Evolutionary conservation across 2,329 filamentous ascomycete genomes (phyloP), one percentile per base, ranked within the genome.

Genomic region (Botrytis medusae): DNA sequence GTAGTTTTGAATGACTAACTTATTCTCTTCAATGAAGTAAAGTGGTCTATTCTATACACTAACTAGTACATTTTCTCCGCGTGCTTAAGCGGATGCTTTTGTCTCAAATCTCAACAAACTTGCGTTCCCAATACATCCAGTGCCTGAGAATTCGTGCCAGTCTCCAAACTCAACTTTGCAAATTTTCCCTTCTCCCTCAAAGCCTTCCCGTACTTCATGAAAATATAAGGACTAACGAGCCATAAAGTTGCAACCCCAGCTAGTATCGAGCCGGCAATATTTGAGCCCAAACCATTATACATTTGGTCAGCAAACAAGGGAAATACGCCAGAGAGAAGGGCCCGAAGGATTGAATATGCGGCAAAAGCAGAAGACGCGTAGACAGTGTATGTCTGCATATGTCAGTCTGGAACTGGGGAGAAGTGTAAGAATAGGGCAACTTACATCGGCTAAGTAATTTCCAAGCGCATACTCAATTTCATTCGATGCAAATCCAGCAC

Each of bases 401-500:
- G 6, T 65, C 12, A 63, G 25, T 40, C 12, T 40, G 34, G 7
- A n/a, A 16, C 10, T 9, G 25, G 29, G 10, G 1, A 42, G 29
- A 71, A 37, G n/a, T 7, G 12, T 22, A 40, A 44, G 8, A 51
- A 16, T 40, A 44, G 29, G 12, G 10, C 4, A n/a, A 54, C 60
- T 29, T 64, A 65, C 69, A 75, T 86, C 85, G 0, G 84, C 81
- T 16, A 86, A 78, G 67, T 86, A 86, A 1, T 83, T 84, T 1
- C 81, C 80, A 0, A 86, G 76, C 4, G 76, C 75, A 61, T 74
- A 82, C 29, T 83, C 83, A 61, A 86, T 82, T 73, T 87, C 86
- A 25, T 85, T 86, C 37, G 84, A 76, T 0, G 84, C 84, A 77
- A 84, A 87, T 0, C 86, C 86, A 14, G 86, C 81, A 4, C 84